A percentile compares a stretch with the other conserved stretches of the same genome.
Conservation (phyloP, 1,284 basidiomycete species). For the Ceratobasidium sp. region DNA sequence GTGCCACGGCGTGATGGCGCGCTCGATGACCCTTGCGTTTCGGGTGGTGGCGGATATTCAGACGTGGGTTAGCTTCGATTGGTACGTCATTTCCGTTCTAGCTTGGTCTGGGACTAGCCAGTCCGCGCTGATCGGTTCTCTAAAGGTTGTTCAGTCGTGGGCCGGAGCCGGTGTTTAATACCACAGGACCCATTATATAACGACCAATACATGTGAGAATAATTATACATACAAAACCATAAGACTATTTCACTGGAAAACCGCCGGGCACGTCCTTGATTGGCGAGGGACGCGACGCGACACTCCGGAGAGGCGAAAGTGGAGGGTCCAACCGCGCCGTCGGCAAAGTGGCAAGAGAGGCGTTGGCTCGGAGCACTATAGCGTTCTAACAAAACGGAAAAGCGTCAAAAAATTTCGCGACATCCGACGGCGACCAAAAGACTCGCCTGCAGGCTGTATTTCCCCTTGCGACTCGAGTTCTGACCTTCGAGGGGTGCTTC, state of each 20-base stretch:
- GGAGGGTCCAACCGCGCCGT: not conserved
- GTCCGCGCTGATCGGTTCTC: constrained; percentile 2
- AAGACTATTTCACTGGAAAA: not conserved
- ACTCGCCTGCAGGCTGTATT: constrained; percentile 52
- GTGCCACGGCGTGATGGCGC: no score
- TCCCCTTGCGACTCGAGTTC: constrained; percentile 48
- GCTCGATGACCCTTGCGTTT: constrained; percentile 21
- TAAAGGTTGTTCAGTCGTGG: not conserved
- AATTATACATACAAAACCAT: not conserved
- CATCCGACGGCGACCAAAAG: constrained; percentile 1
- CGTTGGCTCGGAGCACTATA: constrained; percentile 36
- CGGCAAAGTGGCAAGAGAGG: constrained; percentile 37
- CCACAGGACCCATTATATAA: not conserved
- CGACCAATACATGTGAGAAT: constrained; percentile 1
- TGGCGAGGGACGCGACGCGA: not conserved
- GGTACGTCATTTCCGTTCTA: constrained; percentile 11
- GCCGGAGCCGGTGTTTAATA: constrained; percentile 4
- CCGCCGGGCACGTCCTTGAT: constrained; percentile 5
- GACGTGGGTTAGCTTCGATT: not conserved
- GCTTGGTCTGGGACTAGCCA: constrained; percentile 4
- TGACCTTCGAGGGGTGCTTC: constrained; percentile 49
- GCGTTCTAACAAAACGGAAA: constrained; percentile 38
- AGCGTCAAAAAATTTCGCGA: constrained; percentile 7
- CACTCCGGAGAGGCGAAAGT: constrained; percentile 2
- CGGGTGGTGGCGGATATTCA: not conserved